These are phyloP conservation scores for Colletotrichum salicis DNA, from an alignment of 2,329 filamentous ascomycete species.

Conservation along the genomic window DNA sequence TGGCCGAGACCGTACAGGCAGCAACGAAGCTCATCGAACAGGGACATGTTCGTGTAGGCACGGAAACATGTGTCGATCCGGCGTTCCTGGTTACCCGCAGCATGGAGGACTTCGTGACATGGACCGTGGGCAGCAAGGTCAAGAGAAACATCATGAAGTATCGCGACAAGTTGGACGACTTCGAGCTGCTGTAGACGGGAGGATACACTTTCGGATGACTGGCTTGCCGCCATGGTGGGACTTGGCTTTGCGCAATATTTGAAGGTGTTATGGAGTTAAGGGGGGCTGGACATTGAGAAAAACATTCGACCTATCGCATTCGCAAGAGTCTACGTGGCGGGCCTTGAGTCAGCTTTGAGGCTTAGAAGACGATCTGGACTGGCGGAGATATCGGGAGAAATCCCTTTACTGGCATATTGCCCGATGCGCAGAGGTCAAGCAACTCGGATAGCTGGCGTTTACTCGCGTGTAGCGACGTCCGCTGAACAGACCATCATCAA, in stretches of 20 bases:
- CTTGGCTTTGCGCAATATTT: conserved; percentile 18
- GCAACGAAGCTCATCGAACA: conserved; percentile 92
- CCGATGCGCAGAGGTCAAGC: background rate
- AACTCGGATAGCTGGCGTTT: background rate
- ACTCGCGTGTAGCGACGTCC: background rate
- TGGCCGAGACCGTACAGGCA: conserved; percentile 91
- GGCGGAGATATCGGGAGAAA: background rate
- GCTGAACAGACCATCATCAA: background rate
- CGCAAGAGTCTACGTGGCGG: background rate
- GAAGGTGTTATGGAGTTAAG: conserved; percentile 30
- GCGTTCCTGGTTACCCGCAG: conserved; percentile 88
- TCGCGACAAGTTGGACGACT: conserved; percentile 94
- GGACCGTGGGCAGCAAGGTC: conserved; percentile 96
- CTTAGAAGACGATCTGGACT: background rate
- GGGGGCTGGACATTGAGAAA: conserved; percentile 2
- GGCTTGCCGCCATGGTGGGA: conserved; percentile 20
- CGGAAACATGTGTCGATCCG: conserved; percentile 88
- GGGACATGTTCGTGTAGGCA: conserved; percentile 91
- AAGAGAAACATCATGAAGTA: conserved; percentile 97
- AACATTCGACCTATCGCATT: background rate
- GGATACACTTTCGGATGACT: conserved; percentile 27
- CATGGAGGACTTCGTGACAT: conserved; percentile 97
- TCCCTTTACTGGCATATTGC: background rate
- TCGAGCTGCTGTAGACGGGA: conserved; percentile 76
- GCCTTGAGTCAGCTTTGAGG: conserved; percentile 19